Evolutionary conservation across 2,329 filamentous ascomycete species (phyloP).

Genomic region (Didymella pomorum): DNA sequence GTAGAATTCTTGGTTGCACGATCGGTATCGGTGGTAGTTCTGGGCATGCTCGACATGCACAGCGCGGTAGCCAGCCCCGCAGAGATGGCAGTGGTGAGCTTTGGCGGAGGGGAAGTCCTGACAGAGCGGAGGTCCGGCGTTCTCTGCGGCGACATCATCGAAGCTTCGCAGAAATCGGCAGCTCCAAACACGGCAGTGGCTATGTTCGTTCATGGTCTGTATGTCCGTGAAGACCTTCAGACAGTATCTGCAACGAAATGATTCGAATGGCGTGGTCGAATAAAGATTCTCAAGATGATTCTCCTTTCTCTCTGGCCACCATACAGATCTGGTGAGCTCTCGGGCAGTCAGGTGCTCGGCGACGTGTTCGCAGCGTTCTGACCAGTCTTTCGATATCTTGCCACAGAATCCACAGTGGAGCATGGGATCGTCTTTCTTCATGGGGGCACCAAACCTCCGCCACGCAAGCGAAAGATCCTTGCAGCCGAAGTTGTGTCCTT

Average conservation of each 20-base stretch:
- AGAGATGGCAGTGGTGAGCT: slow-evolving; percentile 48
- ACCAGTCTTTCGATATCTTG: slow-evolving; percentile 43
- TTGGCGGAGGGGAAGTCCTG: slow-evolving; percentile 46
- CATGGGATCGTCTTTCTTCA: slow-evolving; percentile 48
- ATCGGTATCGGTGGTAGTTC: slow-evolving; percentile 44
- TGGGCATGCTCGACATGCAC: slow-evolving; percentile 47
- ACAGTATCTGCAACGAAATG: slow-evolving; percentile 47
- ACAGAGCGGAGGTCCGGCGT: slow-evolving; percentile 42
- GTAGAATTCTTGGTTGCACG: slow-evolving; percentile 47
- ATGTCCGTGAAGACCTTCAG: slow-evolving; percentile 43
- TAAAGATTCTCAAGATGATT: slow-evolving; percentile 47
- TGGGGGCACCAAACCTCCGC: slow-evolving; percentile 46
- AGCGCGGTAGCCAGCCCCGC: slow-evolving; percentile 44
- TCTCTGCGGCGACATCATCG: slow-evolving; percentile 46
- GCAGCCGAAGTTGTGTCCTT: slow-evolving; percentile 46
- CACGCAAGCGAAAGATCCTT: slow-evolving; percentile 48
- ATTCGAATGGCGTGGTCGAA: slow-evolving; percentile 38
- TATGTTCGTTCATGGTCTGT: slow-evolving; percentile 44
- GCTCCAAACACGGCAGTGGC: slow-evolving; percentile 47
- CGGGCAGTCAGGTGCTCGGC: slow-evolving; percentile 44
- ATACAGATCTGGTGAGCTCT: slow-evolving; percentile 40
- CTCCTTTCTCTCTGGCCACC: slow-evolving; percentile 45
- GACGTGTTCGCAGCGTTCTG: slow-evolving; percentile 44
- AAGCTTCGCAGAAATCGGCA: slow-evolving; percentile 47
- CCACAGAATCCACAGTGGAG: slow-evolving; percentile 49